A percentile compares a stretch with the other conserved stretches of the same genome.
Conservation (phyloP, 1,284 basidiomycete species). For the Microstroma glucosiphilum region DNA sequence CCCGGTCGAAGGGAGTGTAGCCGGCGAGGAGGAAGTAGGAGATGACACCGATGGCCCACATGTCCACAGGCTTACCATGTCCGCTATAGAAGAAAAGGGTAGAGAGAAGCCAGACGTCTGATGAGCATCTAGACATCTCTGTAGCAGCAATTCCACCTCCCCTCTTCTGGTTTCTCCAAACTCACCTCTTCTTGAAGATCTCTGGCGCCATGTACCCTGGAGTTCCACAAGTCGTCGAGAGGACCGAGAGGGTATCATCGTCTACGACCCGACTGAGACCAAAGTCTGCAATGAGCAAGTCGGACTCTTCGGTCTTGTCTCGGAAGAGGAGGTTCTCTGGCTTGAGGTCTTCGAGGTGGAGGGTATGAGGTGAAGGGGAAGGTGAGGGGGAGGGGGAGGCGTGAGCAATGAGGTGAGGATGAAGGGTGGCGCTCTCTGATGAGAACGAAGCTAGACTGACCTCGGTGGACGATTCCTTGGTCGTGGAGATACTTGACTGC, state of each 20-base stretch:
- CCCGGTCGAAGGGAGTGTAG: slow-evolving; percentile 49
- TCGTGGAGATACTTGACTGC: slow-evolving; percentile 89
- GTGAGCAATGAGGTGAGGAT: slow-evolving; percentile 1
- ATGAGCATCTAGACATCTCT: background rate
- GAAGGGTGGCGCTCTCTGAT: background rate
- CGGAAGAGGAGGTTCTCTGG: slow-evolving; percentile 96
- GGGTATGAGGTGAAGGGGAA: background rate
- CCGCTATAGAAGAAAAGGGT: slow-evolving; percentile 56
- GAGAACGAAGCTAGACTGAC: slow-evolving; percentile 52
- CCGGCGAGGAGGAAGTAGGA: slow-evolving; percentile 50
- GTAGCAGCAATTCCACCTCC: background rate
- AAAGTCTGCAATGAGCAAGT: slow-evolving; percentile 96
- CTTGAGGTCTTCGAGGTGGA: slow-evolving; percentile 66
- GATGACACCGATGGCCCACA: slow-evolving; percentile 56
- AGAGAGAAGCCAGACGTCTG: background rate
- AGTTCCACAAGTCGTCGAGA: slow-evolving; percentile 93
- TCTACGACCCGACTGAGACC: slow-evolving; percentile 80
- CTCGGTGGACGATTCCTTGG: slow-evolving; percentile 90
- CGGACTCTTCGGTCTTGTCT: slow-evolving; percentile 78
- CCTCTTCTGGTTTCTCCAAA: background rate
- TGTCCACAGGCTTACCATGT: slow-evolving; percentile 89
- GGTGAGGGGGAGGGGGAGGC: background rate
- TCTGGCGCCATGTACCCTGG: slow-evolving; percentile 96
- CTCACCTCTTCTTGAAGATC: slow-evolving; percentile 74
- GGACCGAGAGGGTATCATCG: slow-evolving; percentile 75